A percentile compares a stretch with the other conserved stretches of the same genome.
These are phyloP conservation scores for Rhododendron kiyosumense DNA, from an alignment of 148 eudicot genomes.

Conservation along the genomic window DNA sequence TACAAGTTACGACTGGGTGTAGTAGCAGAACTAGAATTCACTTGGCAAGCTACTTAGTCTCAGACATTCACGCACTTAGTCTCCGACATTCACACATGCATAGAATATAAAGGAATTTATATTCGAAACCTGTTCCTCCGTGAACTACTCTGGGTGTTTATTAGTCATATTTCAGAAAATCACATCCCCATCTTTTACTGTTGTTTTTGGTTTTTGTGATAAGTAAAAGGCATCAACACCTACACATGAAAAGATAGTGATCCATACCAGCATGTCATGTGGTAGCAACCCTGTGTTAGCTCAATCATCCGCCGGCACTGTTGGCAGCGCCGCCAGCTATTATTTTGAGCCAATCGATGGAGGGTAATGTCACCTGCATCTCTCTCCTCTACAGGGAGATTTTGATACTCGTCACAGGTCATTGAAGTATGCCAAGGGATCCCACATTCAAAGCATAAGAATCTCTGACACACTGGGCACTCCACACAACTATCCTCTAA, in stretches of 20 bases:
- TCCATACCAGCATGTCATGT: constrained; percentile 74
- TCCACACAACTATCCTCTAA: constrained; percentile 51
- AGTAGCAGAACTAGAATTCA: not conserved
- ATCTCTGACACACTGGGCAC: constrained; percentile 61
- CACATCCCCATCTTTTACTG: not conserved
- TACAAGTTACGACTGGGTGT: not conserved
- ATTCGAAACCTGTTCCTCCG: not conserved
- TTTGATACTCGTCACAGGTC: constrained; percentile 71
- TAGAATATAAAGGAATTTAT: not conserved
- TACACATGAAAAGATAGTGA: not conserved
- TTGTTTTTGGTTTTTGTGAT: not conserved
- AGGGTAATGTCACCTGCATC: constrained; percentile 44
- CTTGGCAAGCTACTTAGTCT: not conserved
- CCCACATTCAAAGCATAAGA: constrained; percentile 57
- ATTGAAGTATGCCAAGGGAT: constrained; percentile 72
- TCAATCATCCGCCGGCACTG: constrained; percentile 65
- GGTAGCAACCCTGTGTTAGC: constrained; percentile 63
- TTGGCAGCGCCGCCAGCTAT: constrained; percentile 69
- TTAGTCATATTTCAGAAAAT: too few relatives aligned
- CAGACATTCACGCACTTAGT: not conserved
- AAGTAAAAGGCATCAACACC: not conserved
- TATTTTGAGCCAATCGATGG: constrained; percentile 51
- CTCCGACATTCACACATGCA: not conserved
- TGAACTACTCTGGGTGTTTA: not conserved
- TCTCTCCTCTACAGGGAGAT: constrained; percentile 53